phyloP scores from a whole-genome alignment of 352 stramenopile species.

The Phytophthora boehmeriae region DNA sequence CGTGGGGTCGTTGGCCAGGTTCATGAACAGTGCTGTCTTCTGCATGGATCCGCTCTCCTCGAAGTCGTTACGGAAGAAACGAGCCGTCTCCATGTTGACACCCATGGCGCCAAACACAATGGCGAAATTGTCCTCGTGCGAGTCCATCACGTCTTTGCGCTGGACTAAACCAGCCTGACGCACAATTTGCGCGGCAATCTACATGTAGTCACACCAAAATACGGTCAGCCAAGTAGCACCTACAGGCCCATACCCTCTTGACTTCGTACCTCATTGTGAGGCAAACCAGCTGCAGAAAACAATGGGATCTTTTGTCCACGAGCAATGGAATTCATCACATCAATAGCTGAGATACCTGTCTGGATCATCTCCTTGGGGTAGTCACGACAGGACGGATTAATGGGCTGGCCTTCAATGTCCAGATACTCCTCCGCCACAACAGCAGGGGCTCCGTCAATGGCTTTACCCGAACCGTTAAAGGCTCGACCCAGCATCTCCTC shows the following conservation, averaged over 20 bases:
- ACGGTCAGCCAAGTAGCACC: slow-evolving; percentile 4
- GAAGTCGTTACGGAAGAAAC: slow-evolving; percentile 98
- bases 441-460: slow-evolving; percentile 97
- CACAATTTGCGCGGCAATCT: slow-evolving; percentile 98
- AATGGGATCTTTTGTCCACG: slow-evolving; percentile 99
- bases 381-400: slow-evolving; percentile 98
- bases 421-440: slow-evolving; percentile 99
- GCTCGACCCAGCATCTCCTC: slow-evolving; percentile 98
- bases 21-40: slow-evolving; percentile 98
- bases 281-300: slow-evolving; percentile 98
- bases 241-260: neutral
- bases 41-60: slow-evolving; percentile 98
- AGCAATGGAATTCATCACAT: slow-evolving; percentile 99
- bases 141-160: slow-evolving; percentile 98
- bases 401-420: slow-evolving; percentile 99
- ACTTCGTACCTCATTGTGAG: slow-evolving; percentile 94
- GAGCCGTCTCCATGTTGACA: slow-evolving; percentile 99
- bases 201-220: slow-evolving; percentile 5
- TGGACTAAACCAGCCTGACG: slow-evolving; percentile 98
- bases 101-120: slow-evolving; percentile 99
- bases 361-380: slow-evolving; percentile 99
- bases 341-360: slow-evolving; percentile 99
- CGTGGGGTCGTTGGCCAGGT: slow-evolving; percentile 99
- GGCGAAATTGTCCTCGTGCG: slow-evolving; percentile 99
- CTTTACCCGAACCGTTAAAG: slow-evolving; percentile 98